Conservation (phyloP, 495 filamentous ascomycete species). For the Immersiella caudata region DNA sequence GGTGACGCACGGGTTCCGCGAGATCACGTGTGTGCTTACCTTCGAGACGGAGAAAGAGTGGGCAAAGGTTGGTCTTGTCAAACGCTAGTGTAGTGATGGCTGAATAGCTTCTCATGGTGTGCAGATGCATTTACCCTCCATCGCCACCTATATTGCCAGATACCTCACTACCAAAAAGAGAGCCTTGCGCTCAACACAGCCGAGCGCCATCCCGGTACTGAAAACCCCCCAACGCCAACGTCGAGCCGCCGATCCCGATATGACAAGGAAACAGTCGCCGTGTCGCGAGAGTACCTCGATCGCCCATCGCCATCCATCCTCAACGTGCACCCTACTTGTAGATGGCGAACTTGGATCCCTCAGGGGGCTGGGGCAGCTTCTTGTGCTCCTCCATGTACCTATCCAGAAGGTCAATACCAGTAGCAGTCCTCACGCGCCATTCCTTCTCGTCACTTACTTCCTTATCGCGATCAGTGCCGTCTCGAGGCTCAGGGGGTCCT, state of each 20-base stretch:
- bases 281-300: neutral
- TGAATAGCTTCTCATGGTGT: neutral
- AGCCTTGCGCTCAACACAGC: no score
- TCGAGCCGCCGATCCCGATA: neutral
- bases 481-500: slow-evolving; percentile 52
- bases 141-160: neutral
- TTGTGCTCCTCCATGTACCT: slow-evolving; percentile 98
- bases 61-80: neutral
- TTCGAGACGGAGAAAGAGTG: neutral
- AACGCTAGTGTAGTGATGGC: neutral
- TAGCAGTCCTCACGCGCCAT: neutral
- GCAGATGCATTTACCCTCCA: neutral
- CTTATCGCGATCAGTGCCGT: slow-evolving; percentile 50
- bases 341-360: slow-evolving; percentile 72
- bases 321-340: slow-evolving; percentile 28
- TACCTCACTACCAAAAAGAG: neutral
- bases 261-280: neutral
- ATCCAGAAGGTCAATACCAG: slow-evolving; percentile 39
- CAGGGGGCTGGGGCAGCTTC: slow-evolving; percentile 91
- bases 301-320: neutral
- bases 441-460: slow-evolving; percentile 26
- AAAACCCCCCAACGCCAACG: neutral
- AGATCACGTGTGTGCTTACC: slow-evolving; percentile 29
- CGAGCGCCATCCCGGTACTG: neutral
- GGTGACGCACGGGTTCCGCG: slow-evolving; percentile 15